Conservation (phyloP, 768 basidiomycete genomes). For the Boletus reticuloceps region DNA sequence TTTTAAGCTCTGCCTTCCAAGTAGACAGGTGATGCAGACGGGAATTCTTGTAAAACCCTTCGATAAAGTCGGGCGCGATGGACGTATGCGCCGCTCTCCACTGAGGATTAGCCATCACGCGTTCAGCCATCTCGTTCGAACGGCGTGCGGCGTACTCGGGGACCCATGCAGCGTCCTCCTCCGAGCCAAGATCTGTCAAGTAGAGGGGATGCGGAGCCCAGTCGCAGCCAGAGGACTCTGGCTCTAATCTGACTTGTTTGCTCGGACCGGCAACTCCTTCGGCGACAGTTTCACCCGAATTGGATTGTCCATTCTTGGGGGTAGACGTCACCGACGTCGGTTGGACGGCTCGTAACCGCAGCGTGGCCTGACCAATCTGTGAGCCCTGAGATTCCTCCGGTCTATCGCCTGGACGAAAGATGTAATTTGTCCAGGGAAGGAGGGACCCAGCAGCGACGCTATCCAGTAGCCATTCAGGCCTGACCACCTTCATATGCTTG, state of each 20-base stretch:
- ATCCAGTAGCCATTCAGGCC: constrained; percentile 84
- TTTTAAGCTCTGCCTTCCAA: constrained; percentile 89
- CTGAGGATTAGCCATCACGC: constrained; percentile 76
- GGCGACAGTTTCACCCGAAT: neutral
- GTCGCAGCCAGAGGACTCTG: constrained; percentile 2
- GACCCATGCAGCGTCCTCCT: constrained; percentile 43
- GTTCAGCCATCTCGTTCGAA: constrained; percentile 71
- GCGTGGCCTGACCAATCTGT: constrained; percentile 16
- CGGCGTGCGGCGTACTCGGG: constrained; percentile 65
- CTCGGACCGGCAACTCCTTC: constrained; percentile 1
- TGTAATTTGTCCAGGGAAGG: constrained; percentile 79
- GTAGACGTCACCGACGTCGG: neutral
- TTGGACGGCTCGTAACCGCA: constrained; percentile 10
- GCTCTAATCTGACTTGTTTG: neutral
- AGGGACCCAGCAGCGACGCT: constrained; percentile 66
- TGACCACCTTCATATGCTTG: constrained; percentile 85
- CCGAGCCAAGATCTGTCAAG: constrained; percentile 42
- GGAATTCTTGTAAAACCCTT: constrained; percentile 80
- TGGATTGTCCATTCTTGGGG: neutral
- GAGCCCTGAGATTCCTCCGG: constrained; percentile 50
- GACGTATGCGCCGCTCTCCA: constrained; percentile 92
- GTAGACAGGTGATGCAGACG: constrained; percentile 90
- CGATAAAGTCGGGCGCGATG: constrained; percentile 80
- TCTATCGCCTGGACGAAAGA: constrained; percentile 50
- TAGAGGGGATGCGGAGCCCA: constrained; percentile 26